Evolutionary conservation across 352 stramenopile genomes (phyloP), one percentile per base, ranked within the genome.

Genomic region (Pythium aphanidermatum): DNA sequence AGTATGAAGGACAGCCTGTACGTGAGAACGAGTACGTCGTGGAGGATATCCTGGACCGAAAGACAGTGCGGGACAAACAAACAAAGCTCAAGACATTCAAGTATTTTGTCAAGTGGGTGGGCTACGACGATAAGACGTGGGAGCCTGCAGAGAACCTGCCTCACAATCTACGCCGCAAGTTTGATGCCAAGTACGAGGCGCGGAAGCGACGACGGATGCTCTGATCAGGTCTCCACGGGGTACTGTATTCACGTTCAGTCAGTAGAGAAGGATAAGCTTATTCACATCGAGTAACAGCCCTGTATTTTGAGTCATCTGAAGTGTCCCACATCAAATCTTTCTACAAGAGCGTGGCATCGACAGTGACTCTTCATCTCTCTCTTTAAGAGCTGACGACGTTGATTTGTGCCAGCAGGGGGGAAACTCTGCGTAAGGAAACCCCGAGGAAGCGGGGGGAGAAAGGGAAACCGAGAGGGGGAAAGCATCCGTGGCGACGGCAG

Each of bases 41-140:
- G 36, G 60, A 87, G 42, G 66, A 87, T 24, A 86, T 91, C 32
- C 30, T 73, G 16, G 75, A 91, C 49, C 71, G 75, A 31, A 83
- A 69, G 46, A 70, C 61, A 20, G 73, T 80, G 48, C 74, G 74
- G 37, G 76, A 91, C 62, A 65, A 69, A 30, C 36, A 65, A 19
- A 91, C 74, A 31, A 67, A 58, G 32, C 69, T 91, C 45, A 86
- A 85, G 60, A 82, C 61, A 21, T 70, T 83, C 48, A 68, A 86
- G 59, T 91, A 89, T 62, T 67, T 82, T n/a, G 77, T 91, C 58
- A 89, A 89, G 56, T 91, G 79, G 79, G 69, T 91, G 31, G 76
- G 79, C 47, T 91, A 91, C 62, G 74, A 87, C 7, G 75, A 91
- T 6, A 52, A 70, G 46, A 91, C 78, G 35, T 91, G 78, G 78